These are phyloP conservation scores for Biscogniauxia sp. DNA, from an alignment of 2,329 filamentous ascomycete genomes.

Conservation along the genomic window DNA sequence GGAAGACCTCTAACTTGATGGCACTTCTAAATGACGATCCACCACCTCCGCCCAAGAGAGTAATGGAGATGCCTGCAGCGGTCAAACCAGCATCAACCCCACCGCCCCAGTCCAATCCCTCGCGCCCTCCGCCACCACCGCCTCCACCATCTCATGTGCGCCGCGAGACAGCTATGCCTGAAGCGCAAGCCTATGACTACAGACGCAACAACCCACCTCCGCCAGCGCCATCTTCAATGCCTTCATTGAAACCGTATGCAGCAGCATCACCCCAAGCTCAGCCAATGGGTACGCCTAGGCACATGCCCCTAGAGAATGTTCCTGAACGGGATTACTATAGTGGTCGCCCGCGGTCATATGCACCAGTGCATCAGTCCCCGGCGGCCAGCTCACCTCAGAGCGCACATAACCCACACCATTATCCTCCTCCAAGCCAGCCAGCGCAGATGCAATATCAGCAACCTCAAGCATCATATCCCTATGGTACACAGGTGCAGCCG, in stretches of 20 bases:
- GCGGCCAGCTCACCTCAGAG: constrained; percentile 48
- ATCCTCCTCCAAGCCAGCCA: constrained; percentile 40
- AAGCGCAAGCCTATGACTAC: constrained; percentile 47
- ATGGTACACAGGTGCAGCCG: constrained; percentile 39
- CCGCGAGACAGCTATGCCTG: constrained; percentile 41
- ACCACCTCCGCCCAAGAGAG: constrained; percentile 48
- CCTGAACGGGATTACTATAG: constrained; percentile 47
- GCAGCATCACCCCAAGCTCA: constrained; percentile 50
- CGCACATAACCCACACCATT: constrained; percentile 44
- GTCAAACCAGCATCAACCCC: constrained; percentile 49
- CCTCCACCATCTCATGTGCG: constrained; percentile 43
- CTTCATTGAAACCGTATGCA: constrained; percentile 53
- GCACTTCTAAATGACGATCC: constrained; percentile 61
- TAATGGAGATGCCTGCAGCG: constrained; percentile 45
- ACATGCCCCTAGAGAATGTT: constrained; percentile 42
- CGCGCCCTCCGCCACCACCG: constrained; percentile 40
- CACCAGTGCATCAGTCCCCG: constrained; percentile 33
- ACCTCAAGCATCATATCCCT: constrained; percentile 44
- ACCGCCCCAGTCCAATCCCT: constrained; percentile 44
- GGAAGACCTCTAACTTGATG: constrained; percentile 64
- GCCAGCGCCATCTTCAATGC: constrained; percentile 45
- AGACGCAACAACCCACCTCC: constrained; percentile 38
- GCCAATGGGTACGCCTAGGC: constrained; percentile 45
- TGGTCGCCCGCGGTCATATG: constrained; percentile 34
- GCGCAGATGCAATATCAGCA: constrained; percentile 39